A percentile compares a stretch with the other conserved stretches of the same genome.
Conservation (phyloP, 441 rosid species). For the Metrosideros polymorpha region DNA sequence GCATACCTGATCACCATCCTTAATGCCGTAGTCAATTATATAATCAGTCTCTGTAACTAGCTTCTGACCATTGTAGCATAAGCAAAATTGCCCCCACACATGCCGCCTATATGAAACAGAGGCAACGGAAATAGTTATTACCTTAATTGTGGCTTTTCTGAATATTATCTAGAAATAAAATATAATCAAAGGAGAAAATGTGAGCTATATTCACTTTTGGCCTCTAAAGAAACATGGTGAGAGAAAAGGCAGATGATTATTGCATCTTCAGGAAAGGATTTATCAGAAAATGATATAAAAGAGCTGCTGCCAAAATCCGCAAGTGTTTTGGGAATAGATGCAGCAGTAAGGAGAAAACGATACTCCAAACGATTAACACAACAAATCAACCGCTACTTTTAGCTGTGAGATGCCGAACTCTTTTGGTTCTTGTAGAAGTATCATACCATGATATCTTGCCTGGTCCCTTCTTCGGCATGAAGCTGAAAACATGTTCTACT, state of each 20-base stretch:
- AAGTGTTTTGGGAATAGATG: not conserved
- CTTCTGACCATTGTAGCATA: slow-evolving; percentile 46
- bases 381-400: not conserved
- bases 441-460: slow-evolving; percentile 71
- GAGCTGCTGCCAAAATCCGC: not conserved
- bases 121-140: not conserved
- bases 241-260: not conserved
- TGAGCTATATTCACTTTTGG: not conserved
- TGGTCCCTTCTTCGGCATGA: slow-evolving; percentile 44
- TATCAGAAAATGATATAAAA: not conserved
- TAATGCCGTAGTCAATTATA: slow-evolving; percentile 54
- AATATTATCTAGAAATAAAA: not conserved
- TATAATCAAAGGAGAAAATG: not conserved
- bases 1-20: slow-evolving; percentile 78
- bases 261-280: not conserved
- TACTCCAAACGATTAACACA: not conserved
- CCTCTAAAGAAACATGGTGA: not conserved
- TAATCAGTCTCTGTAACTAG: slow-evolving; percentile 38
- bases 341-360: not conserved
- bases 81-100: slow-evolving; percentile 88
- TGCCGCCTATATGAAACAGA: slow-evolving; percentile 56
- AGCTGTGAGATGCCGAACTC: not conserved
- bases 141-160: not conserved
- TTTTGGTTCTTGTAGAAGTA: not conserved
- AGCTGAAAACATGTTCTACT: slow-evolving; percentile 61